These are phyloP conservation scores for Clitoria ternatea DNA, from an alignment of 306 rosid genomes.

Conservation along the genomic window DNA sequence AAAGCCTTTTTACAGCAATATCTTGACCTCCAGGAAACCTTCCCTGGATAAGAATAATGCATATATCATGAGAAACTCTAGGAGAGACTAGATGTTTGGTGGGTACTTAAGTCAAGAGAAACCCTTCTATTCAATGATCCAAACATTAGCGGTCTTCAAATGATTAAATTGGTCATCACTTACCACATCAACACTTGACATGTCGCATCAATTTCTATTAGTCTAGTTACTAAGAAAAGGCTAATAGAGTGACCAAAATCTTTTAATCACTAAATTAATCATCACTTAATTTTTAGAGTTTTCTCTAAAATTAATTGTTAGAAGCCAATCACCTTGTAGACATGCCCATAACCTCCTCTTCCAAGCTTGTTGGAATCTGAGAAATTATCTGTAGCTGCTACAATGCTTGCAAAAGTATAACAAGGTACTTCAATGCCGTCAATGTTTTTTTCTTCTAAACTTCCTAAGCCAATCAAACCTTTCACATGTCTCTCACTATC, in stretches of 20 bases:
- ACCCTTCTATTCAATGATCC: no score
- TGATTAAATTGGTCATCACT: no score
- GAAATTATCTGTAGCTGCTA: slow-evolving; percentile 43
- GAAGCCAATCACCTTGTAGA: slow-evolving; percentile 40
- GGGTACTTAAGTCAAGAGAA: no score
- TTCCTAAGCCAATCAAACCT: slow-evolving; percentile 20
- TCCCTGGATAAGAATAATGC: slow-evolving; percentile 19
- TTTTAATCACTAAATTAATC: no score
- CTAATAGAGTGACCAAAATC: no score
- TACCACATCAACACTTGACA: no score
- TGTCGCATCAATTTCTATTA: no score
- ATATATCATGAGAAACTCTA: neutral
- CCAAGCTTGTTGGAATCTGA: slow-evolving; percentile 52
- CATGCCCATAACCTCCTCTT: slow-evolving; percentile 61
- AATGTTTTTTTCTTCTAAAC: slow-evolving; percentile 29
- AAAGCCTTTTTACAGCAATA: slow-evolving; percentile 50
- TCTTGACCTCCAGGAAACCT: slow-evolving; percentile 25
- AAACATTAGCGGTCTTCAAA: no score
- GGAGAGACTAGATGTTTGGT: neutral
- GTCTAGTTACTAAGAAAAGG: no score
- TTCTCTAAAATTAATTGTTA: no score
- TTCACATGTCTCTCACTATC: slow-evolving; percentile 24
- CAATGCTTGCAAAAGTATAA: slow-evolving; percentile 27
- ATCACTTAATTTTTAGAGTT: no score
- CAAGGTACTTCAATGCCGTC: slow-evolving; percentile 38